These are phyloP conservation scores for Metarhizium sp. DNA, from an alignment of 2,329 filamentous ascomycete species.

Conservation along the genomic window DNA sequence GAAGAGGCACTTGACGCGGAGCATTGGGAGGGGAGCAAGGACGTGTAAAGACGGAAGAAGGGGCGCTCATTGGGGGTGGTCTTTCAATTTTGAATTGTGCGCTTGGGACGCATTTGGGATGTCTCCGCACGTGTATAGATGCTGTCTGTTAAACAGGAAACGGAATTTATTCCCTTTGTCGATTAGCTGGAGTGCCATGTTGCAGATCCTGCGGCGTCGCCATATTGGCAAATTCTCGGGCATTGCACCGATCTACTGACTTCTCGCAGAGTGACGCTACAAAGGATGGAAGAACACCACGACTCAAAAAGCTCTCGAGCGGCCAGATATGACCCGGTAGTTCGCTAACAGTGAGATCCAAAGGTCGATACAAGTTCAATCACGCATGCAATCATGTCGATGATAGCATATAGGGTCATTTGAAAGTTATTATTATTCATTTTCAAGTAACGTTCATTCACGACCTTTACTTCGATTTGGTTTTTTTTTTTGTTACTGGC, in stretches of 20 bases:
- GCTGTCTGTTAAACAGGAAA: constrained; percentile 7
- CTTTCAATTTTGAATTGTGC: not conserved
- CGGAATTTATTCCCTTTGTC: constrained; percentile 8
- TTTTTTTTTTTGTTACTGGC: not conserved
- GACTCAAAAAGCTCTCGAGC: not conserved
- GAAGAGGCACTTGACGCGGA: not conserved
- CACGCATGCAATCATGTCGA: not conserved
- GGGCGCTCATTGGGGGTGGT: not conserved
- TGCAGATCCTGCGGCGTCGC: no score
- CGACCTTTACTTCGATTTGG: not conserved
- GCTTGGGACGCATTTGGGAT: not conserved
- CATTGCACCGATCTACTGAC: not conserved
- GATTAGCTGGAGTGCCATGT: not conserved
- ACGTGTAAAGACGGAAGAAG: not conserved
- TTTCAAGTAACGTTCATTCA: not conserved
- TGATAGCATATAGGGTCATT: not conserved
- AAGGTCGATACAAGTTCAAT: no score
- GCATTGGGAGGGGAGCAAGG: not conserved
- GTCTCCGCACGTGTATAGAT: constrained; percentile 10
- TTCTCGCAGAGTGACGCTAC: not conserved
- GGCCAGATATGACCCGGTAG: not conserved
- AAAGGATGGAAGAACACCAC: not conserved
- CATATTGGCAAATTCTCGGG: not conserved
- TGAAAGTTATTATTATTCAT: not conserved
- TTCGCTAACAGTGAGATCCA: no score